phyloP scores from a whole-genome alignment of 768 basidiomycete genomes.

The Mycena haematopus region DNA sequence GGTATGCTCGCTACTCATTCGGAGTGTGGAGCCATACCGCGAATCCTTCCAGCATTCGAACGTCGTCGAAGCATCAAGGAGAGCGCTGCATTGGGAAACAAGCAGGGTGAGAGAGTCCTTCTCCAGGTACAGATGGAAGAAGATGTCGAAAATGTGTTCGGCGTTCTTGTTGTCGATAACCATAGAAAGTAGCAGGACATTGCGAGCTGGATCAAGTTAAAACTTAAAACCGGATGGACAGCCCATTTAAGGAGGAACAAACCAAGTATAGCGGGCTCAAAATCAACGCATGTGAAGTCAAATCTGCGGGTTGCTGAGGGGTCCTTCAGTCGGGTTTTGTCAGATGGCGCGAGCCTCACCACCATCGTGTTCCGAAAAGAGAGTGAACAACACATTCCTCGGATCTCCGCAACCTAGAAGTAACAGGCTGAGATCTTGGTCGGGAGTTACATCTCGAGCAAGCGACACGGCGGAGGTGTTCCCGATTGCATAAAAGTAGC shows the following conservation, averaged over 20 bases:
- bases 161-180: constrained; percentile 40
- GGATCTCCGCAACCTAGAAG: constrained; percentile 66
- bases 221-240: background rate
- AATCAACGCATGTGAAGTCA: constrained; percentile 60
- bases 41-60: constrained; percentile 48
- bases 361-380: constrained; percentile 38
- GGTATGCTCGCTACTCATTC: constrained; percentile 47
- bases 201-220: constrained; percentile 47
- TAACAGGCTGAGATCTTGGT: constrained; percentile 51
- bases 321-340: constrained; percentile 2
- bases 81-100: constrained; percentile 45
- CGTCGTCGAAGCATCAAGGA: constrained; percentile 42
- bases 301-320: constrained; percentile 37
- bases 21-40: constrained; percentile 44
- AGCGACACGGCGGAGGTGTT: constrained; percentile 62
- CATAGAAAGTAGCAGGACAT: constrained; percentile 53
- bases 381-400: constrained; percentile 59
- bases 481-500: constrained; percentile 65
- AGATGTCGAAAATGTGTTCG: constrained; percentile 49
- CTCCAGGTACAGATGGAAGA: constrained; percentile 56
- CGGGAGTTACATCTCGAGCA: constrained; percentile 53
- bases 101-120: constrained; percentile 40
- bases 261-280: constrained; percentile 56
- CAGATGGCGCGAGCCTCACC: constrained; percentile 28
- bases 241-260: constrained; percentile 7